Evolutionary conservation across 2,329 filamentous ascomycete species (phyloP), one percentile per base, ranked within the genome.

Genomic region (Magnaporthales sp.): DNA sequence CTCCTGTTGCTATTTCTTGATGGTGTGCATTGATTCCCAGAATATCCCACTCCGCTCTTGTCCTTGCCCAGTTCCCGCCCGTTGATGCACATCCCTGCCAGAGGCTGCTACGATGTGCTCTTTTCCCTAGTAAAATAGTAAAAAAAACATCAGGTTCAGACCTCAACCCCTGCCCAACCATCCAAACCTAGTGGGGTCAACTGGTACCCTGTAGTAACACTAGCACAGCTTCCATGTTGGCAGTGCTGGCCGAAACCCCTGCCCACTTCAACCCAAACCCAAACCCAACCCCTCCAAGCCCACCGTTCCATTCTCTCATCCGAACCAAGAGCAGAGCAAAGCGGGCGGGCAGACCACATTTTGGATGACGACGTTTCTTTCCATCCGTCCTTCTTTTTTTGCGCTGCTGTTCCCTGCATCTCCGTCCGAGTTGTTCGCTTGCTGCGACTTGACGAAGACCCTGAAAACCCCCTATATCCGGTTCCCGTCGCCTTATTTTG

Each of bases 301-400:
- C 24, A 19, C 56, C 56, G 9, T 19, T 13, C 56, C 56, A 27
- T 60, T 19, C 56, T 60, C 56, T 27, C 56, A 60, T 58, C 54
- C 54, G n/a, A 27, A 27, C 54, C 54, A 58, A 58, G n/a, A n/a
- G 54, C 54, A 58, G 54, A 58, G 24, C 54, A 51, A 51, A 51
- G 38, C 38, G 38, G 38, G 54, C 54, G 54, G 22, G 56, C 56
- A 60, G 24, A 27, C 24, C 22, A 60, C 56, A 27, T 19, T 60
- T 51, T 60, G 56, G 56, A 60, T 60, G 56, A 60, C 56, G 56
- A 60, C 56, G 56, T 58, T 58, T 58, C 54, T 27, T 27, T 27
- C 22, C 56, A 19, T 60, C 26, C 24, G 10, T 29, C 24, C 24
- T 60, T 60, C 56, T 29, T 27, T 27, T 27, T 27, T 27, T 19